Conservation (phyloP, 1,139 yeast species). For the Kodamaea ohmeri region DNA sequence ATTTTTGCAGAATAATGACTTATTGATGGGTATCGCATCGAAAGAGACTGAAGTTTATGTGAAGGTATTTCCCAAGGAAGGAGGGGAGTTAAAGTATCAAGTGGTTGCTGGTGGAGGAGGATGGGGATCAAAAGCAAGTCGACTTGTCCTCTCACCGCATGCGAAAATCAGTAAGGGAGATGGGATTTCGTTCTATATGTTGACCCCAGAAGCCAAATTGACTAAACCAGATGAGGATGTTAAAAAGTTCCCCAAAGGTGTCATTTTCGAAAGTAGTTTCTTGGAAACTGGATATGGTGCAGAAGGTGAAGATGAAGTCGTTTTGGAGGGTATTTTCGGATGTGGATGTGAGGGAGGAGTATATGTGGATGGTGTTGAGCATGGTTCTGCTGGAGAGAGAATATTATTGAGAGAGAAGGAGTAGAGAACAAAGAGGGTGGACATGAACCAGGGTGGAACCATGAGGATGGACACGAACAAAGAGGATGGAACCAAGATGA, state of each 20-base stretch:
- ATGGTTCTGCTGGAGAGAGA: slow-evolving; percentile 45
- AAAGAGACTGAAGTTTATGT: slow-evolving; percentile 50
- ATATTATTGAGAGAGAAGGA: slow-evolving; percentile 7
- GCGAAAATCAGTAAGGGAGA: slow-evolving; percentile 47
- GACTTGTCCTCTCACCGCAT: slow-evolving; percentile 57
- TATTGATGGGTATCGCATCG: slow-evolving; percentile 42
- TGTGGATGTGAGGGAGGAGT: slow-evolving; percentile 51
- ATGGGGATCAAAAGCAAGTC: slow-evolving; percentile 63
- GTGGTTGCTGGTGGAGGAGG: slow-evolving; percentile 67
- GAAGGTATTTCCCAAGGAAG: slow-evolving; percentile 24
- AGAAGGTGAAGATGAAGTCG: slow-evolving; percentile 12
- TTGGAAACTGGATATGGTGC: slow-evolving; percentile 27
- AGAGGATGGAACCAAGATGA: too few relatives aligned
- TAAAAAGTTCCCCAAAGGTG: slow-evolving; percentile 1
- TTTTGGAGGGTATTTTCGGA: slow-evolving; percentile 33
- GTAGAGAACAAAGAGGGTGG: neutral
- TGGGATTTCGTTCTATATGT: slow-evolving; percentile 46
- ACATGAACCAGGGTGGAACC: too few relatives aligned
- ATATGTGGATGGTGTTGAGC: slow-evolving; percentile 34
- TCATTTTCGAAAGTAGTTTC: slow-evolving; percentile 31
- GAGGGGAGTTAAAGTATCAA: slow-evolving; percentile 30
- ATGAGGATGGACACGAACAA: too few relatives aligned
- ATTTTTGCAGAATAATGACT: slow-evolving; percentile 42
- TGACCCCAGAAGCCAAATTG: slow-evolving; percentile 37
- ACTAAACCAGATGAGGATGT: slow-evolving; percentile 5